Percentiles rank a stretch among this genome's conserved stretches.
These are phyloP conservation scores for Pseudopediastrum boryanum DNA, from an alignment of 139 green algal genomes.

Conservation along the genomic window DNA sequence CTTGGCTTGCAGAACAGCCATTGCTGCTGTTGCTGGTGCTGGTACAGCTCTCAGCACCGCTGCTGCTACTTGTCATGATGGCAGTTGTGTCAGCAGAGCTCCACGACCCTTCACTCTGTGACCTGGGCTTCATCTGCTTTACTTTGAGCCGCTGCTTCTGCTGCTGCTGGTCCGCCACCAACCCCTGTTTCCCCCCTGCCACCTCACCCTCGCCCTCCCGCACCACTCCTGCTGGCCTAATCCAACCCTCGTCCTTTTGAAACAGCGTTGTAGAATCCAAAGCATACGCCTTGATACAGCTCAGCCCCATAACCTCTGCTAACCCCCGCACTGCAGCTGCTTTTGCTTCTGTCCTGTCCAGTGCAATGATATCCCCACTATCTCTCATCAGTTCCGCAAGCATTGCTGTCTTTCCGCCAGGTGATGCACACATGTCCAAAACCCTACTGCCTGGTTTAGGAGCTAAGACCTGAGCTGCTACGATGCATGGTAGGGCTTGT, in stretches of 20 bases:
- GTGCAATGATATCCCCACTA: conserved; percentile 60
- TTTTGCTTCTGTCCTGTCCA: conserved; percentile 88
- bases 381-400: conserved; percentile 84
- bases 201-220: not conserved
- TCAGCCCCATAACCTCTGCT: conserved; percentile 68
- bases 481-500: conserved; percentile 76
- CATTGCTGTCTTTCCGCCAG: conserved; percentile 91
- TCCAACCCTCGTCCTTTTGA: conserved; percentile 70
- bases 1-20: not conserved
- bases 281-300: conserved; percentile 50
- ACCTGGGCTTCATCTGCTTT: not conserved
- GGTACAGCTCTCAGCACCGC: not conserved
- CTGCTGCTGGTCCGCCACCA: not conserved
- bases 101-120: not conserved
- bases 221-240: not conserved
- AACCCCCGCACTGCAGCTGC: conserved; percentile 53
- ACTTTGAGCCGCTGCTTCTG: conserved; percentile 2
- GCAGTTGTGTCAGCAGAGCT: not conserved
- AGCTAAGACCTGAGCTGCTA: conserved; percentile 70
- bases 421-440: conserved; percentile 94
- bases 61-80: not conserved
- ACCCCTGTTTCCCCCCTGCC: not conserved
- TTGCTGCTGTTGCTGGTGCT: not conserved
- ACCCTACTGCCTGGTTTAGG: conserved; percentile 61
- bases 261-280: conserved; percentile 52